phyloP scores from a whole-genome alignment of 768 basidiomycete species.

The Boletus huronensis region DNA sequence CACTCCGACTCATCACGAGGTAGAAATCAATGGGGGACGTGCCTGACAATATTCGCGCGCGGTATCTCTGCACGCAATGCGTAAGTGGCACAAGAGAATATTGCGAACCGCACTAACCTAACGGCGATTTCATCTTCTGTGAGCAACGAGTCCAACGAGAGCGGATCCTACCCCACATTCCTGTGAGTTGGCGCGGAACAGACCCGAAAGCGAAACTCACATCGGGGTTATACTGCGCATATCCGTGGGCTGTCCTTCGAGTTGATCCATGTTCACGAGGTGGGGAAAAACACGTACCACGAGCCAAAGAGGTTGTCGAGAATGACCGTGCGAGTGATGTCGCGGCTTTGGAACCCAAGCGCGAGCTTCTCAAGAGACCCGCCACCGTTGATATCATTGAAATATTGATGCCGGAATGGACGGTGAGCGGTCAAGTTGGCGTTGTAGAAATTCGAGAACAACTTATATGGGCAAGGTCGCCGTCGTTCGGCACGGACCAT shows the following conservation, averaged over 20 bases:
- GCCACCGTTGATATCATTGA: slow-evolving; percentile 1
- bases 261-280: not conserved
- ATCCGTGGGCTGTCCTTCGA: slow-evolving; percentile 15
- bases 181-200: slow-evolving; percentile 2
- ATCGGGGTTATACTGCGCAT: slow-evolving; percentile 19
- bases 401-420: not conserved
- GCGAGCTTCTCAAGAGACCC: slow-evolving; percentile 5
- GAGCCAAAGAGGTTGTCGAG: slow-evolving; percentile 15
- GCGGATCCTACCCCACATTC: slow-evolving; percentile 61
- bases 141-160: slow-evolving; percentile 73
- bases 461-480: not conserved
- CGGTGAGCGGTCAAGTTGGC: not conserved
- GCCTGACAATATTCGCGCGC: slow-evolving; percentile 79
- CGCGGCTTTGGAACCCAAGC: slow-evolving; percentile 9
- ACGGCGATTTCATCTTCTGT: slow-evolving; percentile 90
- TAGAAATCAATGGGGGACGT: slow-evolving; percentile 20
- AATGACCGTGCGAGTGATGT: slow-evolving; percentile 17
- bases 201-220: slow-evolving; percentile 10
- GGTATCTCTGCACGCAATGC: slow-evolving; percentile 55
- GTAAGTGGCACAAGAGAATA: not conserved
- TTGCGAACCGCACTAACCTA: slow-evolving; percentile 47
- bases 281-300: slow-evolving; percentile 15
- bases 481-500: slow-evolving; percentile 19
- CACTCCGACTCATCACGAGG: not conserved
- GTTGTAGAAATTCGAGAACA: not conserved